Conservation (phyloP, 306 rosid genomes). For the Cicer arietinum region DNA sequence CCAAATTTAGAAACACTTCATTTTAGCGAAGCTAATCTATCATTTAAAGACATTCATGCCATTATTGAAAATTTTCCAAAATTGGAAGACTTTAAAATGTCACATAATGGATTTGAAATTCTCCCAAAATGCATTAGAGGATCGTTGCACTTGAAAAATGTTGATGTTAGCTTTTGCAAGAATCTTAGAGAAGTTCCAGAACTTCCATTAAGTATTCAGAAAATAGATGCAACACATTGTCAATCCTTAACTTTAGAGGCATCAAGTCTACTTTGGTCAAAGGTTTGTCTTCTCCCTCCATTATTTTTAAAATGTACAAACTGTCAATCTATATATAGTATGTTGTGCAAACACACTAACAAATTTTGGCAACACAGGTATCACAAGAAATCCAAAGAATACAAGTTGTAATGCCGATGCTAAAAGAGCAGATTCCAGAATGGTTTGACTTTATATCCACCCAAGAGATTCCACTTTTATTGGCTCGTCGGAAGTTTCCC, state of each 20-base stretch:
- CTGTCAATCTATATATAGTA: neutral
- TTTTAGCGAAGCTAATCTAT: neutral
- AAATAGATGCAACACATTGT: slow-evolving; percentile 38
- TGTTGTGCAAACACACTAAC: slow-evolving; percentile 11
- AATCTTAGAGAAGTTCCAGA: slow-evolving; percentile 1
- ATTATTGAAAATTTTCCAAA: slow-evolving; percentile 10
- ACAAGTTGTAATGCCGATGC: slow-evolving; percentile 34
- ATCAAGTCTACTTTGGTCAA: slow-evolving; percentile 22
- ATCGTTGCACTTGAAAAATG: neutral
- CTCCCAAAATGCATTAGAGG: slow-evolving; percentile 26
- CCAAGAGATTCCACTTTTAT: slow-evolving; percentile 2
- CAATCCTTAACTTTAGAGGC: slow-evolving; percentile 11
- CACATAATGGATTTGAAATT: neutral
- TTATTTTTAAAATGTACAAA: neutral
- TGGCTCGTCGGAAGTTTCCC: slow-evolving; percentile 35
- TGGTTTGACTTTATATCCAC: neutral
- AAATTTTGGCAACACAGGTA: slow-evolving; percentile 18
- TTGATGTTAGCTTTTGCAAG: slow-evolving; percentile 22
- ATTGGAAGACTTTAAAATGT: neutral
- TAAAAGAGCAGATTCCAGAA: slow-evolving; percentile 9
- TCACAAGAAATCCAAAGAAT: neutral
- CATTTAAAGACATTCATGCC: neutral
- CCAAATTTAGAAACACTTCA: neutral
- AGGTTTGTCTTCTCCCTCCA: slow-evolving; percentile 25
- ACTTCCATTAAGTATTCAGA: slow-evolving; percentile 23